Percentiles rank a stretch among this genome's conserved stretches.
These are phyloP conservation scores for Solanum corneliomulleri DNA, from an alignment of 257 asterid species.

Conservation along the genomic window DNA sequence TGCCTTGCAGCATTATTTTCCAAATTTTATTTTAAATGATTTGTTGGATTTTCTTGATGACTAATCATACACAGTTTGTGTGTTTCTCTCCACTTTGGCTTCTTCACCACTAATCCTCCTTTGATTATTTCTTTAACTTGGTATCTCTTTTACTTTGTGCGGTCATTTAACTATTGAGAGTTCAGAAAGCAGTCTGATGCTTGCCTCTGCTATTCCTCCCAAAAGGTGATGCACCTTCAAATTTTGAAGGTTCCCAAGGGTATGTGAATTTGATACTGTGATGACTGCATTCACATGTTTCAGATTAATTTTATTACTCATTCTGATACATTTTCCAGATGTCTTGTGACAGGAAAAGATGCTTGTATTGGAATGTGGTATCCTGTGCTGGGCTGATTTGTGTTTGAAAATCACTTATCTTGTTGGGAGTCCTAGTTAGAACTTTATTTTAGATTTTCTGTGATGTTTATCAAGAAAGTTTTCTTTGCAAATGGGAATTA, in stretches of 20 bases:
- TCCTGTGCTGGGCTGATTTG: neutral
- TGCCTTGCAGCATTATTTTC: constrained; percentile 26
- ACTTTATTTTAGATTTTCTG: neutral
- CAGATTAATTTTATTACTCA: neutral
- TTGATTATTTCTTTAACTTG: constrained; percentile 14
- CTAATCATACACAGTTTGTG: constrained; percentile 26
- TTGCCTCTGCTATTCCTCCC: constrained; percentile 22
- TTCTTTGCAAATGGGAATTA: neutral
- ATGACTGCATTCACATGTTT: neutral
- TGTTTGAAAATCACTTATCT: neutral
- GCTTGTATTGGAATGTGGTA: neutral
- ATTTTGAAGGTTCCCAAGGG: constrained; percentile 34
- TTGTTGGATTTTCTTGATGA: constrained; percentile 12
- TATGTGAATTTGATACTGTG: constrained; percentile 16
- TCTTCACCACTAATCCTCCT: constrained; percentile 2
- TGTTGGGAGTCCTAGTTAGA: neutral
- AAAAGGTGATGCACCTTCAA: constrained; percentile 33
- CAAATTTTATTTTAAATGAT: constrained; percentile 7
- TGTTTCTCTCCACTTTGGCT: constrained; percentile 15
- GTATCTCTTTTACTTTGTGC: constrained; percentile 1
- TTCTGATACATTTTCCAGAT: constrained; percentile 53
- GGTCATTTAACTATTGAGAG: constrained; percentile 20
- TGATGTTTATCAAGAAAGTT: neutral
- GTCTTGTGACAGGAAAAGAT: constrained; percentile 45
- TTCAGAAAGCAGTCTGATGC: constrained; percentile 32